Evolutionary conservation across 495 filamentous ascomycete genomes (phyloP).

Genomic region (Saxophila tyrrhenica): DNA sequence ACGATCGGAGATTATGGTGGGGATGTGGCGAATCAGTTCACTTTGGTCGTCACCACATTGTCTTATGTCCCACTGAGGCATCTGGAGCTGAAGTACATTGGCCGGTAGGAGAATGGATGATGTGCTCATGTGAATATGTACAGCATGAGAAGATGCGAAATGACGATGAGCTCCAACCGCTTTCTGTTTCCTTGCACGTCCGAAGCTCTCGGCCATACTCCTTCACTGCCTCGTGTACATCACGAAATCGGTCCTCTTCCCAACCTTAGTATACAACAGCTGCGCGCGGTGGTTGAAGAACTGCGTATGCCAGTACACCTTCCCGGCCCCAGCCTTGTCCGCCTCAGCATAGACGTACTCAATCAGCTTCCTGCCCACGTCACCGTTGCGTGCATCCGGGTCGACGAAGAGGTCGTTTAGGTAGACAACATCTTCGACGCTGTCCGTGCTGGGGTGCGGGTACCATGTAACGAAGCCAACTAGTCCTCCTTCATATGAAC

Average conservation of each 20-base stretch:
- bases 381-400: neutral
- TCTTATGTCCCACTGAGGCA: constrained; percentile 33
- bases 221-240: neutral
- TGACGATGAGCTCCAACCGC: no score
- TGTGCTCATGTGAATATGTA: neutral
- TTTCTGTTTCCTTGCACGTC: no score
- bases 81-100: constrained; percentile 29
- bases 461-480: neutral
- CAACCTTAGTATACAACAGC: neutral
- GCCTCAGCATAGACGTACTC: neutral
- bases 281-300: neutral
- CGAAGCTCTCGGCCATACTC: no score
- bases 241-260: neutral
- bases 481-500: neutral
- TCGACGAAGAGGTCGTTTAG: neutral
- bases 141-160: no score
- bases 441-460: neutral
- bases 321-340: neutral
- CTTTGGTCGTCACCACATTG: constrained; percentile 36
- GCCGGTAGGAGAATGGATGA: constrained; percentile 1
- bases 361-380: neutral
- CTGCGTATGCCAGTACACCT: neutral
- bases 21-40: constrained; percentile 47
- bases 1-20: constrained; percentile 31
- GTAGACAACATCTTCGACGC: neutral